phyloP scores from a whole-genome alignment of 2,329 filamentous ascomycete species.

The Delphinella strobiligena region DNA sequence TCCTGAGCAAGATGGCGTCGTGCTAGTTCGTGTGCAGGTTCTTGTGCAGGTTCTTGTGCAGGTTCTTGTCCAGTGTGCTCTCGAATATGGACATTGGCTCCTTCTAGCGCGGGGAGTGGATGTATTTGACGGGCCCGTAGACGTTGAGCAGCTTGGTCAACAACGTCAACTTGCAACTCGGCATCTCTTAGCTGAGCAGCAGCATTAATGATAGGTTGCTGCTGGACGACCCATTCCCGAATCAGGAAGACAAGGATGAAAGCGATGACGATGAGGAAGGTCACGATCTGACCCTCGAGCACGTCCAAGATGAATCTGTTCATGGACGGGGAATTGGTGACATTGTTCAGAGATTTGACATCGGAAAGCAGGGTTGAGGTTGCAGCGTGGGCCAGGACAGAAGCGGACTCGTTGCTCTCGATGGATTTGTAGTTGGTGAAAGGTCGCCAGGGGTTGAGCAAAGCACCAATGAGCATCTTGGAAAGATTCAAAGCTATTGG shows the following conservation, averaged over 20 bases:
- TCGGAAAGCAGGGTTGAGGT: constrained; percentile 36
- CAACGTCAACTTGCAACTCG: constrained; percentile 15
- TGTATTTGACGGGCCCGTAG: not conserved
- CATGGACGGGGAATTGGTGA: constrained; percentile 56
- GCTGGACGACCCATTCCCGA: constrained; percentile 94
- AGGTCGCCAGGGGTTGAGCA: not conserved
- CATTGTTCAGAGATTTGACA: constrained; percentile 38
- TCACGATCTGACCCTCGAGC: constrained; percentile 88
- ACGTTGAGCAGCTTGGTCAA: constrained; percentile 6
- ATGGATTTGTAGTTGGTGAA: not conserved
- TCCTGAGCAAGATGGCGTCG: too few species aligned
- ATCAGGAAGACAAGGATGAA: constrained; percentile 98
- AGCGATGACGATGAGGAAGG: constrained; percentile 75
- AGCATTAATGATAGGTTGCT: constrained; percentile 86
- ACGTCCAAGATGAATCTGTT: constrained; percentile 74
- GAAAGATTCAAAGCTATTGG: constrained; percentile 5
- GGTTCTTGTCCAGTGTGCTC: too few species aligned
- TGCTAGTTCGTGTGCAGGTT: too few species aligned
- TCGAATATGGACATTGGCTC: too few species aligned
- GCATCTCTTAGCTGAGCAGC: constrained; percentile 27
- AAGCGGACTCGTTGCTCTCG: not conserved
- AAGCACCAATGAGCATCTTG: constrained; percentile 1
- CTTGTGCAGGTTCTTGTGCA: too few species aligned
- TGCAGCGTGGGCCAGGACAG: not conserved
- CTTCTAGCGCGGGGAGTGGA: not conserved